phyloP scores from a whole-genome alignment of 1,284 basidiomycete species.

The Thelephora terrestris region DNA sequence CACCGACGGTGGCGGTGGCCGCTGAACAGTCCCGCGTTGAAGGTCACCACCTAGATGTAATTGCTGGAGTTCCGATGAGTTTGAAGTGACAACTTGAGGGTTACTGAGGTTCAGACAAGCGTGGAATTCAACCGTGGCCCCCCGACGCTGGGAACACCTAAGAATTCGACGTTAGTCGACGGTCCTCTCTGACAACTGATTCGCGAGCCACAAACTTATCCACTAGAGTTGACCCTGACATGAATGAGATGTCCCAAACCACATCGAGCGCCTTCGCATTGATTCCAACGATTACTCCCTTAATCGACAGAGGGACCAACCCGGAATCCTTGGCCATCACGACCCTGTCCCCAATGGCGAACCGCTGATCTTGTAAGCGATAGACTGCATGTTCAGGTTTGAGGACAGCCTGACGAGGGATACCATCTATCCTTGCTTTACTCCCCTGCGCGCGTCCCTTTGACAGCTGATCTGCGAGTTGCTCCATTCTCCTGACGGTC shows the following conservation, averaged over 20 bases:
- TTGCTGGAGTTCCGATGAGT: constrained; percentile 22
- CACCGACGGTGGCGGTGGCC: constrained; percentile 41
- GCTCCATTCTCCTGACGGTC: constrained; percentile 72
- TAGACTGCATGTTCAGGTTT: constrained; percentile 90
- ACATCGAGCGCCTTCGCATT: constrained; percentile 86
- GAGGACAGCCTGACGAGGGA: constrained; percentile 87
- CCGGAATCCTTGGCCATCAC: constrained; percentile 94
- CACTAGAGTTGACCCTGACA: constrained; percentile 84
- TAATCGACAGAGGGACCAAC: constrained; percentile 84
- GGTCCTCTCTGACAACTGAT: background rate
- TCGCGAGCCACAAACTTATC: constrained; percentile 44
- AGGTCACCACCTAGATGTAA: constrained; percentile 38
- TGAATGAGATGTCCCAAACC: constrained; percentile 94
- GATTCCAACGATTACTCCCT: constrained; percentile 90
- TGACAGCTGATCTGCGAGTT: constrained; percentile 59
- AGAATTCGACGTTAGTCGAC: constrained; percentile 1
- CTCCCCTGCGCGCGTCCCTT: constrained; percentile 64
- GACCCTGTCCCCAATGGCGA: constrained; percentile 89
- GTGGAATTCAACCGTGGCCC: constrained; percentile 76
- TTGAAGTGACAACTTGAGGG: constrained; percentile 71
- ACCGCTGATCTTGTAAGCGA: constrained; percentile 86
- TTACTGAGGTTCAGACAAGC: constrained; percentile 79
- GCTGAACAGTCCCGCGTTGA: constrained; percentile 58
- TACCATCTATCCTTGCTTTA: constrained; percentile 83
- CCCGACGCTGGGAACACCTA: constrained; percentile 85